phyloP scores from a whole-genome alignment of 2,329 filamentous ascomycete species.

The Fusarium illudens region DNA sequence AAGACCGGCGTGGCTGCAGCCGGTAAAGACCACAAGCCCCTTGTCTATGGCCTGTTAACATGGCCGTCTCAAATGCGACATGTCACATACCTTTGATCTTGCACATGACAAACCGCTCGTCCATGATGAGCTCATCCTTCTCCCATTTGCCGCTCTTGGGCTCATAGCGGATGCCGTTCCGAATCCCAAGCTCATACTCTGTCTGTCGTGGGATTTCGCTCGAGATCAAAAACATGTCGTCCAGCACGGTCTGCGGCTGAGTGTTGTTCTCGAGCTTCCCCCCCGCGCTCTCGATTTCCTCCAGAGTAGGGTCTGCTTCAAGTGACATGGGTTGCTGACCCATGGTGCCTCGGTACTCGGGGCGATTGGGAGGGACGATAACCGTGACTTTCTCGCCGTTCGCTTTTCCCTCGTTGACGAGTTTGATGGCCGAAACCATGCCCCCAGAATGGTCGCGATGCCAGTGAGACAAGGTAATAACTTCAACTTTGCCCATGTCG shows the following conservation, averaged over 20 bases:
- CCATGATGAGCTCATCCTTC: constrained; percentile 58
- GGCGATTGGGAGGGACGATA: constrained; percentile 62
- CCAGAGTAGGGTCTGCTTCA: constrained; percentile 61
- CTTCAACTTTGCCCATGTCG: constrained; percentile 47
- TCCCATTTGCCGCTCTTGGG: constrained; percentile 52
- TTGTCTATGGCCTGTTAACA: not conserved
- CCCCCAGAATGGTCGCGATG: constrained; percentile 65
- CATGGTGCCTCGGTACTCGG: constrained; percentile 34
- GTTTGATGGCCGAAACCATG: constrained; percentile 56
- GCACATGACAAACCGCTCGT: constrained; percentile 63
- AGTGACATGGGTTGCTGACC: constrained; percentile 55
- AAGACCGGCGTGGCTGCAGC: constrained; percentile 64
- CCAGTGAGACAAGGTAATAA: constrained; percentile 62
- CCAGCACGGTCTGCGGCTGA: constrained; percentile 56
- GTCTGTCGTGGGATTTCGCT: constrained; percentile 61
- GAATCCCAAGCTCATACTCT: constrained; percentile 58
- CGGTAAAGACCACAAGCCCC: constrained; percentile 63
- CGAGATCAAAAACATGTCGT: constrained; percentile 61
- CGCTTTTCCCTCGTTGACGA: constrained; percentile 53
- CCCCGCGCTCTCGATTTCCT: constrained; percentile 49
- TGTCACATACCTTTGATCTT: constrained; percentile 55
- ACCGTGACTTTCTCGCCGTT: constrained; percentile 47
- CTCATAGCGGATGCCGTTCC: constrained; percentile 54
- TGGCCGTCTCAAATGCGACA: not conserved
- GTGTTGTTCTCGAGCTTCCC: constrained; percentile 48